Evolutionary conservation across 352 stramenopile species (phyloP).

Genomic region (Phytophthora vignae): DNA sequence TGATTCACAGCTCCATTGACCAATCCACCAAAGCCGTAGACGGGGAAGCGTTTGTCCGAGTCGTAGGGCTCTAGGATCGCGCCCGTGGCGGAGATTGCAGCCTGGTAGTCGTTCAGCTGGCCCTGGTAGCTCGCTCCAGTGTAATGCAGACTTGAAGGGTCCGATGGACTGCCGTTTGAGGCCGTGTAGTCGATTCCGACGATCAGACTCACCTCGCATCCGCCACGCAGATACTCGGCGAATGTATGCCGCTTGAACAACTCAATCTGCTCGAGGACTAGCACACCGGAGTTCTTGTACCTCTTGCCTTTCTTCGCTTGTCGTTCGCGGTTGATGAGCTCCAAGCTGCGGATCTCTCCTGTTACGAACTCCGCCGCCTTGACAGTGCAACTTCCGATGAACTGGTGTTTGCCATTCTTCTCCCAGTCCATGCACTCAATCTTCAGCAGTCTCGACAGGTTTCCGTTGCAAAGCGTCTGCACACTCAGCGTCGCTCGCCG

Average conservation of each 20-base stretch:
- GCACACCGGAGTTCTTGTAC: slow-evolving; percentile 79
- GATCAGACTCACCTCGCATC: slow-evolving; percentile 81
- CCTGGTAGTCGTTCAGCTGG: slow-evolving; percentile 82
- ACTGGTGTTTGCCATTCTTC: slow-evolving; percentile 70
- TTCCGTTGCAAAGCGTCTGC: slow-evolving; percentile 74
- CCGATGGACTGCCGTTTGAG: slow-evolving; percentile 57
- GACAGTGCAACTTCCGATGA: slow-evolving; percentile 65
- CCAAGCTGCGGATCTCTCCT: slow-evolving; percentile 54
- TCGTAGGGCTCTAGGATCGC: slow-evolving; percentile 83
- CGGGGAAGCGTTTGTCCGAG: slow-evolving; percentile 75
- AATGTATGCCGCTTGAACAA: slow-evolving; percentile 77
- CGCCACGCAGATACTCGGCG: slow-evolving; percentile 72
- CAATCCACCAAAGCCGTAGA: slow-evolving; percentile 83
- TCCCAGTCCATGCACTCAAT: slow-evolving; percentile 87
- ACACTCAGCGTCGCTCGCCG: slow-evolving; percentile 61
- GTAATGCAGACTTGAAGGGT: slow-evolving; percentile 71
- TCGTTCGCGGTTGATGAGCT: slow-evolving; percentile 74
- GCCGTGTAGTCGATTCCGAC: slow-evolving; percentile 88
- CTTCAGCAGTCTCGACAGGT: slow-evolving; percentile 63
- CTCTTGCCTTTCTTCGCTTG: slow-evolving; percentile 75
- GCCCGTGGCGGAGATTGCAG: slow-evolving; percentile 71
- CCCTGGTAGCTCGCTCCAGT: slow-evolving; percentile 58
- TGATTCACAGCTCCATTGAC: slow-evolving; percentile 71
- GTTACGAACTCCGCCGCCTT: slow-evolving; percentile 66
- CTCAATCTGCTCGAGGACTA: slow-evolving; percentile 65